Evolutionary conservation across 2,329 filamentous ascomycete species (phyloP), one percentile per base, ranked within the genome.

Genomic region (Chlorencoelia australis): DNA sequence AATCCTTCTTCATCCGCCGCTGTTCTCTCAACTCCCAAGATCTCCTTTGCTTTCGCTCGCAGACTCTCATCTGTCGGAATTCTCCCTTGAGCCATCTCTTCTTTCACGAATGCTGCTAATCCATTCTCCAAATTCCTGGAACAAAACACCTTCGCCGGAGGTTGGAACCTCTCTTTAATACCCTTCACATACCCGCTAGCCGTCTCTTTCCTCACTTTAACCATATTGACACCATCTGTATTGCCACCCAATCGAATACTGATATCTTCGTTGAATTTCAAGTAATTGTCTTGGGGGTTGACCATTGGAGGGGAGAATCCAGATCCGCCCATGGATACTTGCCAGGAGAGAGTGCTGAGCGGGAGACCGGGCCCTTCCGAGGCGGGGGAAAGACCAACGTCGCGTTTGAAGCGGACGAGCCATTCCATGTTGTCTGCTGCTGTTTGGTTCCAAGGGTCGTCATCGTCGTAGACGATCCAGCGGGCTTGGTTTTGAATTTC

Each of bases 401-500:
- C 66, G 8, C 71, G 66, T 54, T 79, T 79, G 59, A 79, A 78
- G 29, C 73, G 66, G 38, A 67, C 63, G 9, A 79, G 62, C 75
- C 75, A 79, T 54, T 79, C 73, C 1, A 63, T 65, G 44, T 79
- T 78, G 49, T 79, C 75, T 19, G 73, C 73, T 1, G 71, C 70
- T 0, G 74, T 79, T 46, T 75, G 69, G 51, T 79, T 78, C 69
- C 73, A 77, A 2, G 71, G 71, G 47, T 78, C 74, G 39, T 78
- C 74, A 66, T 75, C 72, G 37, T 78, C 72, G 40, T 75, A 79
- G 1, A 77, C 57, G 22, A 78, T 66, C 70, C 72, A 78, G 13
- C 74, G 66, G 2, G 74, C 72, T 50, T 79, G 75, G 43, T 75
- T 69, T 49, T 75, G 69, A n/a, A 79, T 56, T 49, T 79, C 74